phyloP scores from a whole-genome alignment of 116 monocot genomes.

The Dioscorea cayenensis region DNA sequence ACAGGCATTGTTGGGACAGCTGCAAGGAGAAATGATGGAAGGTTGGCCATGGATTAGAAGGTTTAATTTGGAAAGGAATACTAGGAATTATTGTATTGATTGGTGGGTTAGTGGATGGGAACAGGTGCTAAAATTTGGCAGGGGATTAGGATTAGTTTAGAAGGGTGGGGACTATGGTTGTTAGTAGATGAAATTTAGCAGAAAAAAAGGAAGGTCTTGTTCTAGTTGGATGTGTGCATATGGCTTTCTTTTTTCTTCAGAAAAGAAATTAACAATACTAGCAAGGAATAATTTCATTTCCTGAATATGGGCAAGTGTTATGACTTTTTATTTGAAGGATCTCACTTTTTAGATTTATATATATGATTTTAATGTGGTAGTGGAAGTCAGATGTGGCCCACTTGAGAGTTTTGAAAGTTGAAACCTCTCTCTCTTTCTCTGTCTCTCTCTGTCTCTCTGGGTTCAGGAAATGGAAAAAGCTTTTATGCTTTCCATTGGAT shows the following conservation, averaged over 20 bases:
- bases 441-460: slow-evolving; percentile 11
- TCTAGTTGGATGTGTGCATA: neutral
- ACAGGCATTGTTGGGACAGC: slow-evolving; percentile 27
- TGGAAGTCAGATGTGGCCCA: slow-evolving; percentile 27
- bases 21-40: slow-evolving; percentile 20
- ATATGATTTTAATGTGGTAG: slow-evolving; percentile 9
- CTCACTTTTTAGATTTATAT: slow-evolving; percentile 22
- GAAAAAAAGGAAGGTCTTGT: neutral
- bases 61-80: slow-evolving; percentile 11
- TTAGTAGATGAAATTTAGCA: slow-evolving; percentile 19
- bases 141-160: slow-evolving; percentile 6
- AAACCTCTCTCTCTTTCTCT: slow-evolving; percentile 8
- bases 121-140: slow-evolving; percentile 42
- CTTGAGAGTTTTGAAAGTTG: neutral
- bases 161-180: slow-evolving; percentile 4
- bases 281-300: slow-evolving; percentile 30
- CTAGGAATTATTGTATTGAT: slow-evolving; percentile 10
- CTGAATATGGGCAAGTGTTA: slow-evolving; percentile 17
- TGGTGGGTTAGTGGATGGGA: slow-evolving; percentile 18
- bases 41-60: slow-evolving; percentile 25
- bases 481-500: slow-evolving; percentile 3
- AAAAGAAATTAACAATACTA: slow-evolving; percentile 21
- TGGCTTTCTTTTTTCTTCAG: slow-evolving; percentile 16
- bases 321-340: slow-evolving; percentile 22
- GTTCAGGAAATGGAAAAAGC: neutral